phyloP scores from a whole-genome alignment of 2,329 filamentous ascomycete species.

The Juglanconis oblonga region DNA sequence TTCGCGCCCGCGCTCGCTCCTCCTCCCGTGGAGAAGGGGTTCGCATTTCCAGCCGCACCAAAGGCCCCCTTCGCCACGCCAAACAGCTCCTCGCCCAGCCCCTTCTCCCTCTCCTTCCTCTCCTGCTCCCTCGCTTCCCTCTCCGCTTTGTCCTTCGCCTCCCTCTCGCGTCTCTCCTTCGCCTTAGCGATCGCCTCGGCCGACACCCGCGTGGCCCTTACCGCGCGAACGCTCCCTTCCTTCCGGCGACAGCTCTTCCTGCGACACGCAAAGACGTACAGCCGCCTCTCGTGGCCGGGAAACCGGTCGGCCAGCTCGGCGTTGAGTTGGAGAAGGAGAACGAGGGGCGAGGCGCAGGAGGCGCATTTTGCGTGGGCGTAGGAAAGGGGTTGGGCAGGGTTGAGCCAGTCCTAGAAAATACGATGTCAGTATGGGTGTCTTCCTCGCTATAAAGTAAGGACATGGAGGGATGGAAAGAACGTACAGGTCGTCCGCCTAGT shows the following conservation, averaged over 20 bases:
- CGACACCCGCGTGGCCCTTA: conserved; percentile 65
- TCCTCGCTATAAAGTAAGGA: background rate
- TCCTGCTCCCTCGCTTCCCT: conserved; percentile 30
- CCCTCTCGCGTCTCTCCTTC: conserved; percentile 30
- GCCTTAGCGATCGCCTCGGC: conserved; percentile 32
- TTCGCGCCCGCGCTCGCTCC: conserved; percentile 46
- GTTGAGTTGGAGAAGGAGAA: conserved; percentile 84
- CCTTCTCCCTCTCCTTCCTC: conserved; percentile 28
- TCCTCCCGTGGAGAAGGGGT: conserved; percentile 57
- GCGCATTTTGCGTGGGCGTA: conserved; percentile 80
- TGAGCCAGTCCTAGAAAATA: conserved; percentile 72
- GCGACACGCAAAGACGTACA: conserved; percentile 84
- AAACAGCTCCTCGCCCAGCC: conserved; percentile 67
- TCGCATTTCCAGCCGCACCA: conserved; percentile 38
- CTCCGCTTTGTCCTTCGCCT: conserved; percentile 31
- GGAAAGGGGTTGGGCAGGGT: conserved; percentile 66
- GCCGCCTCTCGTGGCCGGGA: conserved; percentile 77
- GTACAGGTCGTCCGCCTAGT: conserved; percentile 83
- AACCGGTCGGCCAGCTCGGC: conserved; percentile 85
- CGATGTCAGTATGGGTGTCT: conserved; percentile 15
- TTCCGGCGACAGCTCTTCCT: conserved; percentile 77
- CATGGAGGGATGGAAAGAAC: conserved; percentile 17
- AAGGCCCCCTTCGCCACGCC: conserved; percentile 51
- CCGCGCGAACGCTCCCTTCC: conserved; percentile 72
- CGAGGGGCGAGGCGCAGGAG: conserved; percentile 80